Conservation (phyloP, 2,329 filamentous ascomycete species). For the Bimuria novae-zelandiae region DNA sequence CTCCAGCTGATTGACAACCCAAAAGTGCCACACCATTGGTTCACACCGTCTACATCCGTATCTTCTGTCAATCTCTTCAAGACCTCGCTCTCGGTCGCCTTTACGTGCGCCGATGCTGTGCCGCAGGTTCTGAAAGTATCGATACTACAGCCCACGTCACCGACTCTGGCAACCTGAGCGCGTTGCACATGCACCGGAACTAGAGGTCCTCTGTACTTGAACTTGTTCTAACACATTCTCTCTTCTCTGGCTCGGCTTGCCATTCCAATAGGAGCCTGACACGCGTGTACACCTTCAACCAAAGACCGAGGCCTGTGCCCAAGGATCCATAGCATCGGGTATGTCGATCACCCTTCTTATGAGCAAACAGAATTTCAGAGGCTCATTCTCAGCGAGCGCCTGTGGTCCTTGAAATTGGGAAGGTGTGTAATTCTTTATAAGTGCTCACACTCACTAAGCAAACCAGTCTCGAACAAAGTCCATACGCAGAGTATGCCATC, state of each 20-base stretch:
- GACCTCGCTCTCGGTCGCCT: not conserved
- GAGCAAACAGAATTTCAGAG: not conserved
- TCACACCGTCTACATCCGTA: too few relatives aligned
- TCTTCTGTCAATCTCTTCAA: not conserved
- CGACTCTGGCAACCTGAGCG: slow-evolving; percentile 1
- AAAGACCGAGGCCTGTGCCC: not conserved
- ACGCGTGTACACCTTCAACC: not conserved
- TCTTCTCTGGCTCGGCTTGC: not conserved
- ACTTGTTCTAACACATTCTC: slow-evolving; percentile 3
- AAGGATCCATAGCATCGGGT: slow-evolving; percentile 1
- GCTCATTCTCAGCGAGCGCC: not conserved
- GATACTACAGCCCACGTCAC: not conserved
- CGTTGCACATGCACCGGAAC: too few relatives aligned
- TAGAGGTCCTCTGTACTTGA: not conserved
- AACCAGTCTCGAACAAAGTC: not conserved
- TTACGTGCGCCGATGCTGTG: not conserved
- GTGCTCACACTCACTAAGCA: not conserved
- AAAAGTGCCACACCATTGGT: too few relatives aligned
- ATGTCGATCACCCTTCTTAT: not conserved
- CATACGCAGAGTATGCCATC: not conserved
- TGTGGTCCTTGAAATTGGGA: not conserved
- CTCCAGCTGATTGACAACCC: too few relatives aligned
- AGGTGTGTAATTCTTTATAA: not conserved
- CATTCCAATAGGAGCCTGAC: not conserved
- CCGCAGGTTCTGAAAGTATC: not conserved